Percentiles rank a stretch among this genome's conserved stretches.
Conservation (phyloP, 2,329 filamentous ascomycete genomes). For the Scedosporium dehoogii region DNA sequence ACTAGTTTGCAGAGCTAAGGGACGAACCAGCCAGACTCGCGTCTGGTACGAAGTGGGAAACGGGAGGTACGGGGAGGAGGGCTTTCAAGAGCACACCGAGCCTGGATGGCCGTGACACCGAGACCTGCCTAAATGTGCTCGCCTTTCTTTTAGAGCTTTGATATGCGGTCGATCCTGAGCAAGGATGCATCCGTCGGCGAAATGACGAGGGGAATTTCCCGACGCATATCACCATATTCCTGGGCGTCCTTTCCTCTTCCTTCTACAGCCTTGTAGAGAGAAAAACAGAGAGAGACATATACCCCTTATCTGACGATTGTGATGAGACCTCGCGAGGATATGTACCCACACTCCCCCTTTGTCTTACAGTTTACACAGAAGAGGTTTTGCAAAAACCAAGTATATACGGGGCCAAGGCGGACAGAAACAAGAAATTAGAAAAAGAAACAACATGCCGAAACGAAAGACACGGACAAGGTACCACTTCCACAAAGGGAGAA, state of each 20-base stretch:
- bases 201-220: too few species aligned
- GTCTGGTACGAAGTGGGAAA: too few species aligned
- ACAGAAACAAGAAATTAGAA: background rate
- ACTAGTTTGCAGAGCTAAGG: too few species aligned
- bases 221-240: background rate
- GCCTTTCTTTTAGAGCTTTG: too few species aligned
- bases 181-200: too few species aligned
- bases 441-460: background rate
- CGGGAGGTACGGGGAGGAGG: too few species aligned
- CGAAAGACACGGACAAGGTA: background rate
- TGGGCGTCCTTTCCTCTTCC: background rate
- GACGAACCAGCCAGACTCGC: too few species aligned
- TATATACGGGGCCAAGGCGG: background rate
- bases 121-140: too few species aligned
- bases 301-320: background rate
- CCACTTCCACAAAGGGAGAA: background rate
- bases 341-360: background rate
- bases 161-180: too few species aligned
- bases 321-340: background rate
- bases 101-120: too few species aligned
- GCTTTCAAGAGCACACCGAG: too few species aligned
- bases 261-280: background rate
- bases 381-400: background rate
- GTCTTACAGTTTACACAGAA: background rate
- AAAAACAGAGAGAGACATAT: too few species aligned